These are phyloP conservation scores for Cladophialophora immunda DNA, from an alignment of 2,329 filamentous ascomycete species.

Conservation along the genomic window DNA sequence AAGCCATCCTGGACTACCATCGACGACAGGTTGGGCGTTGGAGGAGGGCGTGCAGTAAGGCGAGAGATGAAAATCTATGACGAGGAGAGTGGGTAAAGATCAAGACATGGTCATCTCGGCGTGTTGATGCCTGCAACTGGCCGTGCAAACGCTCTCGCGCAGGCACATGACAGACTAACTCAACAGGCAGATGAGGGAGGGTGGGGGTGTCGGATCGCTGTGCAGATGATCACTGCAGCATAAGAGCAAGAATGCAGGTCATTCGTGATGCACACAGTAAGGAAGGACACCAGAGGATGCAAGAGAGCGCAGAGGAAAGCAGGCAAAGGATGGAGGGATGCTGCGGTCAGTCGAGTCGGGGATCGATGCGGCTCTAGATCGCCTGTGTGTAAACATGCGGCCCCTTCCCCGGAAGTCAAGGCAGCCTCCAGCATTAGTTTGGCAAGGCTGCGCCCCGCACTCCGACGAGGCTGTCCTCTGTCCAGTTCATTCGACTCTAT, in stretches of 20 bases:
- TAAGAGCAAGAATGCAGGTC: neutral
- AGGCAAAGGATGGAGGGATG: neutral
- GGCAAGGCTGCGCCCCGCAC: constrained; percentile 15
- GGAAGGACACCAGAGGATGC: neutral
- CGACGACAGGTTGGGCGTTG: neutral
- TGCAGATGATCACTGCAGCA: constrained; percentile 11
- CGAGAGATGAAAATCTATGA: neutral
- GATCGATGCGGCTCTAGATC: neutral
- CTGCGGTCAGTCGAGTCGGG: neutral
- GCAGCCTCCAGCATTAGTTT: neutral
- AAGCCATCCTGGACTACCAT: constrained; percentile 52
- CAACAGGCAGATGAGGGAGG: constrained; percentile 26
- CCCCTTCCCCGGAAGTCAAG: constrained; percentile 7
- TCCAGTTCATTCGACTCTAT: neutral
- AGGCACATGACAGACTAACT: constrained; percentile 35
- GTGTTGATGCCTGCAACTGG: constrained; percentile 31
- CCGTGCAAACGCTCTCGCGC: constrained; percentile 29
- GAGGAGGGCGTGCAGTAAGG: neutral
- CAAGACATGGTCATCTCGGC: constrained; percentile 29
- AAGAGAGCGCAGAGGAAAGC: neutral
- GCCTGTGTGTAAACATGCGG: neutral
- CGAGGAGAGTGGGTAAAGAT: constrained; percentile 9
- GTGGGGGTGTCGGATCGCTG: constrained; percentile 1
- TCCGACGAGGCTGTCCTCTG: constrained; percentile 10
- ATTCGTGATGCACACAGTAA: neutral